Evolutionary conservation across 257 asterid species (phyloP).

Genomic region (Solanum piurae): DNA sequence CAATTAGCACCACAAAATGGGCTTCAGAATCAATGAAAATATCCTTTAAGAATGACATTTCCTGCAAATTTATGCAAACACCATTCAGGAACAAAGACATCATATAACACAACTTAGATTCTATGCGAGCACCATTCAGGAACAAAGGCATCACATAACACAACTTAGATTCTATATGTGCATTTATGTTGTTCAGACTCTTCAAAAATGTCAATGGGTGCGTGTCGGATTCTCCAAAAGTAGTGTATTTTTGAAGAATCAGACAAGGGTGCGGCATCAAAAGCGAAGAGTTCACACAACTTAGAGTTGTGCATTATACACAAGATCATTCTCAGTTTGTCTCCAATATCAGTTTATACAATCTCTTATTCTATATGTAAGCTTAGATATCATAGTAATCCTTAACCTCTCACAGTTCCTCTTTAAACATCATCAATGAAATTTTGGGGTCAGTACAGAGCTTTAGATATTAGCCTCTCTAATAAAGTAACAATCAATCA

Average conservation of each 20-base stretch:
- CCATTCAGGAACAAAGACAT: not conserved
- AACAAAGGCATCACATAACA: not conserved
- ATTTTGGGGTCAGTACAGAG: not conserved
- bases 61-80: slow-evolving; percentile 14
- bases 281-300: too few relatives aligned
- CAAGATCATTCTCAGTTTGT: not conserved
- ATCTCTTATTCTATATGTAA: not conserved
- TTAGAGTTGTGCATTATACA: not conserved
- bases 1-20: slow-evolving; percentile 17
- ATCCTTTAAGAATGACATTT: slow-evolving; percentile 25
- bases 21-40: slow-evolving; percentile 21
- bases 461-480: not conserved
- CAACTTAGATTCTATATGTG: not conserved
- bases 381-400: not conserved
- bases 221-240: too few relatives aligned
- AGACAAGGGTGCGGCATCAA: too few relatives aligned
- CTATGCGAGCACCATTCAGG: not conserved
- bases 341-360: not conserved
- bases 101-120: not conserved
- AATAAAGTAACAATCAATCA: not conserved
- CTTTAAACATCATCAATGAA: not conserved
- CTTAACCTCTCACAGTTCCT: not conserved
- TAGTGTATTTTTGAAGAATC: too few relatives aligned
- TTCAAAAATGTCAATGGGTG: too few relatives aligned
- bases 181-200: not conserved